Percentiles rank a stretch among this genome's conserved stretches.
Conservation (phyloP, 108 stramenopile genomes). For the Fragilariopsis cylindrus region DNA sequence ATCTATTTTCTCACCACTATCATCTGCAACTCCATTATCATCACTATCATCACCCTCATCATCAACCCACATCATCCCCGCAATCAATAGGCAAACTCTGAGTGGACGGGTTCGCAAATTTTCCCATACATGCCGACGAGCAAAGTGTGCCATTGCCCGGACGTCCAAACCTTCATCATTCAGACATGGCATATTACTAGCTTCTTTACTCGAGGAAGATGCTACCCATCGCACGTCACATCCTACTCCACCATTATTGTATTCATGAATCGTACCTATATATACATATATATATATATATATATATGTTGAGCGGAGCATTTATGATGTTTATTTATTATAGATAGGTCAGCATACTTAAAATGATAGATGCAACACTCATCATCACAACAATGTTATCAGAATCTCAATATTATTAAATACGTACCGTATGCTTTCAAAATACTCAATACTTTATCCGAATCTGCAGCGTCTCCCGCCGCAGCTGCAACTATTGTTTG, state of each 20-base stretch:
- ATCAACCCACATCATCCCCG: conserved; percentile 47
- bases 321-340: too few relatives aligned
- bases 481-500: conserved; percentile 66
- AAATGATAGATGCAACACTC: too few relatives aligned
- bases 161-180: conserved; percentile 52
- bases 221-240: conserved; percentile 49
- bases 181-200: too few relatives aligned
- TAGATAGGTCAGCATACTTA: too few relatives aligned
- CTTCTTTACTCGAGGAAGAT: background rate
- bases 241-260: conserved; percentile 57
- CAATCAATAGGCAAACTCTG: conserved; percentile 62
- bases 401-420: too few relatives aligned
- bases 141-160: conserved; percentile 60
- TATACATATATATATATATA: too few relatives aligned
- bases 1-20: background rate
- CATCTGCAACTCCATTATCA: background rate
- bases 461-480: conserved; percentile 72
- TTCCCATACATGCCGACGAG: conserved; percentile 48
- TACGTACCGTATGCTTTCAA: conserved; percentile 33
- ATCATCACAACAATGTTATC: too few relatives aligned
- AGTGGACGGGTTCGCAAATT: conserved; percentile 50
- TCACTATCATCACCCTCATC: background rate
- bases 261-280: conserved; percentile 56
- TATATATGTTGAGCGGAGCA: too few relatives aligned
- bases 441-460: conserved; percentile 60